Percentiles rank a stretch among this genome's conserved stretches.
phyloP scores from a whole-genome alignment of 306 rosid genomes.

The Parietaria judaica region DNA sequence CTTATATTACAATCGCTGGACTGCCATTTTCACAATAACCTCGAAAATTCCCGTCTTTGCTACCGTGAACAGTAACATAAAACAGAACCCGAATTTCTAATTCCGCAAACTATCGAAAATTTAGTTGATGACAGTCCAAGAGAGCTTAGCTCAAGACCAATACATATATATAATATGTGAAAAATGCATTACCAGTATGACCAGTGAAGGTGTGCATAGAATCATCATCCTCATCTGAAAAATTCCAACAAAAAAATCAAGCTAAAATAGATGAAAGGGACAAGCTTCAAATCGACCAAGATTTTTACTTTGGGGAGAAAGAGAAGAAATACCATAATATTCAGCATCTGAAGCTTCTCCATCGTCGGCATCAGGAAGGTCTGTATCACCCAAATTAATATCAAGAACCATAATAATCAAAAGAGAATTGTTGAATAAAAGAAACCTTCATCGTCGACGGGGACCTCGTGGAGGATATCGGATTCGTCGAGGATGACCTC shows the following conservation, averaged over 20 bases:
- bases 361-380: conserved; percentile 46
- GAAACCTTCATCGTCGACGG: conserved; percentile 42
- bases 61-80: too few species aligned
- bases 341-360: conserved; percentile 26
- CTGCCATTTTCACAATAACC: too few species aligned
- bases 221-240: conserved; percentile 67
- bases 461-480: conserved; percentile 34
- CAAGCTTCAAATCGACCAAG: too few species aligned
- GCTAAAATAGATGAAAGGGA: neutral
- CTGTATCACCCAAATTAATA: conserved; percentile 18
- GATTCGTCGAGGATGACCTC: conserved; percentile 39
- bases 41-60: too few species aligned
- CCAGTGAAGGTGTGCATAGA: conserved; percentile 69
- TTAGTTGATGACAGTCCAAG: too few species aligned
- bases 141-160: too few species aligned
- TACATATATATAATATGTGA: too few species aligned
- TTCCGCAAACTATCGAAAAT: too few species aligned
- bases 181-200: conserved; percentile 46
- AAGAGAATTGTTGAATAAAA: neutral
- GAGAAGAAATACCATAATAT: conserved; percentile 23
- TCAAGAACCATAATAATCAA: neutral
- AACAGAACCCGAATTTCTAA: too few species aligned
- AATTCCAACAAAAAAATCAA: conserved; percentile 11
- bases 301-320: neutral
- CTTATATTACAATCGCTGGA: too few species aligned